Conservation (phyloP, 2,329 filamentous ascomycete species). For the Penicillium sp. region DNA sequence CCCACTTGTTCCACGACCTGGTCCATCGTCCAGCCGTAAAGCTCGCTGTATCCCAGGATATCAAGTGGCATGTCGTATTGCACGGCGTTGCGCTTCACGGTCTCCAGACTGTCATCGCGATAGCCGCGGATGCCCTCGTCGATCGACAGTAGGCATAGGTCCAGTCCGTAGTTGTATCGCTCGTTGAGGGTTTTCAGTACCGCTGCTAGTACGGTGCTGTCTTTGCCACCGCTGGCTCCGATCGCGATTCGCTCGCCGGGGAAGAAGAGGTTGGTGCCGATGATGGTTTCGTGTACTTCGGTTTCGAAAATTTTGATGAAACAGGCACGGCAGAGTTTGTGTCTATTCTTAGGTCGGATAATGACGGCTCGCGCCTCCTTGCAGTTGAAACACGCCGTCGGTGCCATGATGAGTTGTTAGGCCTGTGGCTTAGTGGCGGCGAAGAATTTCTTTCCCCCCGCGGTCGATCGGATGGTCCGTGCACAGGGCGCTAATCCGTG, state of each 20-base stretch:
- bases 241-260: slow-evolving; percentile 87
- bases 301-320: slow-evolving; percentile 86
- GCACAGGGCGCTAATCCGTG: background rate
- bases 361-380: slow-evolving; percentile 76
- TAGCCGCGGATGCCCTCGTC: slow-evolving; percentile 98
- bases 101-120: slow-evolving; percentile 91
- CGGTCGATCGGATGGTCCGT: slow-evolving; percentile 1
- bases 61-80: slow-evolving; percentile 91
- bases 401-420: slow-evolving; percentile 60
- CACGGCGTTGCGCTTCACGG: slow-evolving; percentile 86
- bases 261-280: slow-evolving; percentile 72
- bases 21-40: slow-evolving; percentile 99
- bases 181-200: slow-evolving; percentile 94
- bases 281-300: slow-evolving; percentile 92
- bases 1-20: slow-evolving; percentile 94
- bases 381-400: slow-evolving; percentile 72
- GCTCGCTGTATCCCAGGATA: slow-evolving; percentile 86
- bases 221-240: slow-evolving; percentile 93
- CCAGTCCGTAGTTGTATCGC: slow-evolving; percentile 77
- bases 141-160: slow-evolving; percentile 83
- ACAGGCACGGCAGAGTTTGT: slow-evolving; percentile 86
- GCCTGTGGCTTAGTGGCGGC: slow-evolving; percentile 13
- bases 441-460: slow-evolving; percentile 22
- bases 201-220: slow-evolving; percentile 91
- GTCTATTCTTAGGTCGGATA: slow-evolving; percentile 88